Evolutionary conservation across 768 basidiomycete species (phyloP), one percentile per base, ranked within the genome.

Genomic region (Rubroboletus pulcherrimus): DNA sequence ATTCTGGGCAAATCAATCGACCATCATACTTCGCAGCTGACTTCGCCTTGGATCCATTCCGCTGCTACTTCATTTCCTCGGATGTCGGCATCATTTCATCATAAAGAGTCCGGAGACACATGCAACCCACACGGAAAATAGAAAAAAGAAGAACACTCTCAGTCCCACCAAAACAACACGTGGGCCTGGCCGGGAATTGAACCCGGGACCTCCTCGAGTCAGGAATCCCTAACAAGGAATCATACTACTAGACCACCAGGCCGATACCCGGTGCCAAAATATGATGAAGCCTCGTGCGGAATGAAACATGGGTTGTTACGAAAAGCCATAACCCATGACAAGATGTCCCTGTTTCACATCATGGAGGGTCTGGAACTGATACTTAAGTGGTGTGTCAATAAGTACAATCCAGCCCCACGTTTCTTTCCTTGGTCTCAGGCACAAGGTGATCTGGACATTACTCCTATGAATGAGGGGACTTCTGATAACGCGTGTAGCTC

Each of bases 141-240:
- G 48, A 37, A 47, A 51, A 17, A 45, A 50, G 30, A 50, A 39
- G 30, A 50, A 39, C 30, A 34, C 3, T 26, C 31, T 42, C 10
- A 26, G 21, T 5, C 4, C 8, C 19, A 49, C 55, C 59, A 68
- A 56, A 53, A 58, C 26, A 49, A 48, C 35, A 15, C 5, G 29
- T 2, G 63, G 84, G 83, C 85, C 84, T 85, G 78, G 80, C 84
- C 81, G 85, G 85, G 86, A 86, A 86, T 87, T 86, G 86, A 89
- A 87, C 86, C 85, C 85, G 81, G 85, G 84, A 87, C 87, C 86
- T 87, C 85, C 85, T 86, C 84, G 72, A 64, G 29, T 57, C 40
- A 7, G 39, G 47, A 26, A 26, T 26, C 80, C 79, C 80, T 77
- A 81, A 81, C 78, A 78, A 80, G 78, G 81, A 81, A 81, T 82